Percentiles rank a stretch among this genome's conserved stretches.
These are phyloP conservation scores for Aspergillus unguis DNA, from an alignment of 2,329 filamentous ascomycete species.

Conservation along the genomic window DNA sequence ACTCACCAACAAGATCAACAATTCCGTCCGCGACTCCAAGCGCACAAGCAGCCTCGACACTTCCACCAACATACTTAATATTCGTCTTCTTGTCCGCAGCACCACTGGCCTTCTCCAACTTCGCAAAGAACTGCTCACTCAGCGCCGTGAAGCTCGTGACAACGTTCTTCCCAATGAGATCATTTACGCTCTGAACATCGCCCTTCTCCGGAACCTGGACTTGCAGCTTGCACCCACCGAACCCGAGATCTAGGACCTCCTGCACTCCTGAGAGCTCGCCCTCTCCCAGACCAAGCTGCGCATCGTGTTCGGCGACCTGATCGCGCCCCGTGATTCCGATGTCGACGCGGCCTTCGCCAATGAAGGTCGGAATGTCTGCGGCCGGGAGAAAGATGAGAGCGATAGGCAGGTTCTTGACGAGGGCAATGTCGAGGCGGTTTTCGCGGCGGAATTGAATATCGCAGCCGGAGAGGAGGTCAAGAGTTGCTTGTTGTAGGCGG, in stretches of 20 bases:
- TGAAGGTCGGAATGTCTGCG: conserved; percentile 95
- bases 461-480: conserved; percentile 87
- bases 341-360: conserved; percentile 89
- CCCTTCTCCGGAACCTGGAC: conserved; percentile 95
- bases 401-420: conserved; percentile 94
- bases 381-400: conserved; percentile 96
- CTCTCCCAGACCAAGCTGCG: conserved; percentile 35
- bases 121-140: conserved; percentile 76
- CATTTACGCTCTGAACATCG: conserved; percentile 62
- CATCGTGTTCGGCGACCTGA: conserved; percentile 87
- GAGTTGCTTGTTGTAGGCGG: conserved; percentile 78
- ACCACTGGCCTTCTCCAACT: conserved; percentile 58
- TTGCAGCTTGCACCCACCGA: conserved; percentile 87
- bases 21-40: conserved; percentile 95
- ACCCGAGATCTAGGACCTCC: conserved; percentile 84
- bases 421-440: conserved; percentile 91
- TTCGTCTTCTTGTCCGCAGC: conserved; percentile 63
- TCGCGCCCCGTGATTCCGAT: conserved; percentile 93
- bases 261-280: conserved; percentile 61
- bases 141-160: conserved; percentile 93
- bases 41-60: conserved; percentile 94
- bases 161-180: conserved; percentile 87
- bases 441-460: conserved; percentile 97
- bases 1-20: conserved; percentile 90
- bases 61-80: conserved; percentile 91